Evolutionary conservation across 2,329 filamentous ascomycete species (phyloP).

Genomic region (Aspergillus terreus): DNA sequence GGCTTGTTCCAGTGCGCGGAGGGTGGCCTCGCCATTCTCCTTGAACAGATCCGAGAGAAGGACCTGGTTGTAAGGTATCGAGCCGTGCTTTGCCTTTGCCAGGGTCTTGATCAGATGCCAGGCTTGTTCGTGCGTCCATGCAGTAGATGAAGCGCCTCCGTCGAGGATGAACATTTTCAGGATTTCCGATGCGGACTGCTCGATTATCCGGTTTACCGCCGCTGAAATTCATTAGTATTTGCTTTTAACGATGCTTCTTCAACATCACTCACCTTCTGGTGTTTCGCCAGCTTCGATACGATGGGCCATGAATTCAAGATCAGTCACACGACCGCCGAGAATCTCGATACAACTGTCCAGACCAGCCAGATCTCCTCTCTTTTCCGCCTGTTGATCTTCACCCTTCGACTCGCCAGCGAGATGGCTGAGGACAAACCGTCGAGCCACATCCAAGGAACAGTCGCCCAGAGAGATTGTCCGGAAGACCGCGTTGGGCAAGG

Average conservation of each 20-base stretch:
- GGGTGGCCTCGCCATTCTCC: slow-evolving; percentile 66
- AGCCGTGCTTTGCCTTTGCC: slow-evolving; percentile 55
- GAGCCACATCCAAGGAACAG: slow-evolving; percentile 78
- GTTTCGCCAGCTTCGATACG: slow-evolving; percentile 83
- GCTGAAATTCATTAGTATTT: slow-evolving; percentile 38
- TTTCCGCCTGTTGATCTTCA: slow-evolving; percentile 32
- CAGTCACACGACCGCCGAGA: slow-evolving; percentile 87
- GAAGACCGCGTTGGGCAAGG: slow-evolving; percentile 87
- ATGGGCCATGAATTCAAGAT: slow-evolving; percentile 89
- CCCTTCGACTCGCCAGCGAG: slow-evolving; percentile 51
- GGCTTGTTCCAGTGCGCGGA: slow-evolving; percentile 76
- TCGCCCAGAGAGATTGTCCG: slow-evolving; percentile 81
- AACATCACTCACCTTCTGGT: slow-evolving; percentile 53
- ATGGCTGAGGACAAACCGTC: slow-evolving; percentile 83
- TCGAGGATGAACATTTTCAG: slow-evolving; percentile 83
- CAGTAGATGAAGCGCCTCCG: slow-evolving; percentile 53
- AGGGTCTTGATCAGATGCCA: slow-evolving; percentile 84
- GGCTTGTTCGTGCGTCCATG: slow-evolving; percentile 81
- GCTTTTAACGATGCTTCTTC: neutral
- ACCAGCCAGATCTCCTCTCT: slow-evolving; percentile 59
- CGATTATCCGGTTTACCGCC: slow-evolving; percentile 83
- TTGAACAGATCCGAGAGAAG: slow-evolving; percentile 74
- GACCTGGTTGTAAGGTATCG: slow-evolving; percentile 79
- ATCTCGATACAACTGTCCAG: slow-evolving; percentile 77
- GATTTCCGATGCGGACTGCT: slow-evolving; percentile 84